Conservation (phyloP, 257 asterid species). For the Leonotis leonurus region DNA sequence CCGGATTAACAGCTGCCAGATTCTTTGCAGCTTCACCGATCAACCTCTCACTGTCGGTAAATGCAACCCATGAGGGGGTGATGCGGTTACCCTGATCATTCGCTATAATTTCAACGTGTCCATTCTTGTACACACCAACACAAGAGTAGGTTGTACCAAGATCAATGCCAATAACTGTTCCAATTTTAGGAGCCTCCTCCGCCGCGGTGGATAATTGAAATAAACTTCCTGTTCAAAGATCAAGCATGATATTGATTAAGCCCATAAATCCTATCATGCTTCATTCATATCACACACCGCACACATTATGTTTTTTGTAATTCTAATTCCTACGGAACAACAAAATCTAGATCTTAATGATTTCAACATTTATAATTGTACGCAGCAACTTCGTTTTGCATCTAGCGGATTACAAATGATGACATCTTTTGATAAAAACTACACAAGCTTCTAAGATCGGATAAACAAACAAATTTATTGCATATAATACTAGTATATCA, state of each 20-base stretch:
- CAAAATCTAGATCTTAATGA: background rate
- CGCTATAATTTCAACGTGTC: conserved; percentile 89
- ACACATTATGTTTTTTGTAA: background rate
- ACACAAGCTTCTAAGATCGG: background rate
- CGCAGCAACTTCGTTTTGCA: background rate
- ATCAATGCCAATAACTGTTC: conserved; percentile 90
- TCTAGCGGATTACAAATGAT: background rate
- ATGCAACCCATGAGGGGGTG: conserved; percentile 96
- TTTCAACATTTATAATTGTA: background rate
- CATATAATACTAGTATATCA: too few species aligned
- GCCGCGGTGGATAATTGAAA: conserved; percentile 46
- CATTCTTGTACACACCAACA: conserved; percentile 95
- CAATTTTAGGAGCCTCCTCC: conserved; percentile 74
- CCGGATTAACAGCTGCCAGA: conserved; percentile 82
- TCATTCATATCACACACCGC: background rate
- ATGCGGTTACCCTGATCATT: conserved; percentile 94
- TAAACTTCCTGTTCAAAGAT: conserved; percentile 49
- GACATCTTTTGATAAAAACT: background rate
- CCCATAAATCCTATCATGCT: background rate
- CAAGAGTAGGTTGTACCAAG: conserved; percentile 95
- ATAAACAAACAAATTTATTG: background rate
- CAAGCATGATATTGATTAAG: background rate
- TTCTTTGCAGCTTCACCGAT: conserved; percentile 98
- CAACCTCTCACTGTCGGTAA: conserved; percentile 80
- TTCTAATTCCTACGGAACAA: background rate